phyloP scores from a whole-genome alignment of 139 green algal genomes.

The Diplosphaera chodatii region DNA sequence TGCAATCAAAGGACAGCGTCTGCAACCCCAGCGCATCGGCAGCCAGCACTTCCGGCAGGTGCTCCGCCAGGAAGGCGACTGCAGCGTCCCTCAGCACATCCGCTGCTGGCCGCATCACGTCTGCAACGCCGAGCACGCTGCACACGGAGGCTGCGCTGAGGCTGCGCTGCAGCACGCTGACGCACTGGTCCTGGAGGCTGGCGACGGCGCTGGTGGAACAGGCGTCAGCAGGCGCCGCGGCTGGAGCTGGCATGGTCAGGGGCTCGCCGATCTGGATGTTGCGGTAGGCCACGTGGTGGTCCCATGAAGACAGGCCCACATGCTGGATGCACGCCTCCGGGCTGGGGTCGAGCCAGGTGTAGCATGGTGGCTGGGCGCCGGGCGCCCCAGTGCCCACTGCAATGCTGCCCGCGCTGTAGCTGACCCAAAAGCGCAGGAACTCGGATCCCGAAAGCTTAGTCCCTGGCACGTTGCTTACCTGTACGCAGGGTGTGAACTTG shows the following conservation, averaged over 20 bases:
- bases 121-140: conserved; percentile 17
- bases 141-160: conserved; percentile 24
- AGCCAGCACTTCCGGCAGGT: conserved; percentile 23
- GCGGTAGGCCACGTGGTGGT: conserved; percentile 74
- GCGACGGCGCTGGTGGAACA: too few species aligned
- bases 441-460: conserved; percentile 6
- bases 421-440: conserved; percentile 62
- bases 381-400: conserved; percentile 41
- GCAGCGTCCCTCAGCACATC: conserved; percentile 10
- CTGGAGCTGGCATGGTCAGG: too few species aligned
- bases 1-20: conserved; percentile 4
- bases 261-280: conserved; percentile 53
- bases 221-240: too few species aligned
- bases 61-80: conserved; percentile 30
- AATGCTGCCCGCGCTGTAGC: conserved; percentile 45
- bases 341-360: conserved; percentile 51
- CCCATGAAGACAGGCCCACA: conserved; percentile 79
- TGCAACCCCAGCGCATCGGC: conserved; percentile 12
- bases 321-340: conserved; percentile 27
- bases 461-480: conserved; percentile 24
- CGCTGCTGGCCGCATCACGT: conserved; percentile 18
- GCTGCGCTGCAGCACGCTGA: neutral
- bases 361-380: conserved; percentile 11
- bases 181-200: conserved; percentile 20
- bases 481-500: too few species aligned